A percentile compares a stretch with the other conserved stretches of the same genome.
These are phyloP conservation scores for Crotalaria pallida DNA, from an alignment of 306 rosid species.

Conservation along the genomic window DNA sequence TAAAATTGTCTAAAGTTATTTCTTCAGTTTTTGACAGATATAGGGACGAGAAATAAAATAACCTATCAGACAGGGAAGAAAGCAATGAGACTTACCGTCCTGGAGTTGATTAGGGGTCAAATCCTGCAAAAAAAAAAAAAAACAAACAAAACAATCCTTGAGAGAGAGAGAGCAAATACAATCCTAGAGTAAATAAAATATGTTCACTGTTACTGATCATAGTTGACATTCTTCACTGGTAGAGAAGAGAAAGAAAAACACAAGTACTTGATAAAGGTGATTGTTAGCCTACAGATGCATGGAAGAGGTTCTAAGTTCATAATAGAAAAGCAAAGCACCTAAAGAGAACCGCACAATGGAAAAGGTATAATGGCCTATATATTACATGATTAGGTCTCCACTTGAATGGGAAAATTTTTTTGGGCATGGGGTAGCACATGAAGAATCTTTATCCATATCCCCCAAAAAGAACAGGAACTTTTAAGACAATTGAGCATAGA, in stretches of 20 bases:
- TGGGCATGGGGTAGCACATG: neutral
- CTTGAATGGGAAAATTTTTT: neutral
- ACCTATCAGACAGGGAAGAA: neutral
- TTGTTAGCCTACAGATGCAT: slow-evolving; percentile 6
- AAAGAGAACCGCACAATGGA: neutral
- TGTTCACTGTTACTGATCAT: neutral
- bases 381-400: neutral
- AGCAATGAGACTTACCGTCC: slow-evolving; percentile 56
- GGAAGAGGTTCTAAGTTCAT: neutral
- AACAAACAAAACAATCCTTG: slow-evolving; percentile 25
- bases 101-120: slow-evolving; percentile 90
- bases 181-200: neutral
- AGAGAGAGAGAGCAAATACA: neutral
- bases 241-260: neutral
- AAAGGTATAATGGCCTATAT: neutral
- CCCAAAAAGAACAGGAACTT: neutral
- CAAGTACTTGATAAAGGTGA: neutral
- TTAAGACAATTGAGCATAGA: no score
- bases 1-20: neutral
- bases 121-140: slow-evolving; percentile 81
- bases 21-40: slow-evolving; percentile 5
- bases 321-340: slow-evolving; percentile 15
- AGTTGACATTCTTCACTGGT: slow-evolving; percentile 12
- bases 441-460: neutral
- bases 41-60: neutral